These are phyloP conservation scores for Magnusiomyces tetraspermus DNA, from an alignment of 1,139 yeast genomes.

Conservation along the genomic window DNA sequence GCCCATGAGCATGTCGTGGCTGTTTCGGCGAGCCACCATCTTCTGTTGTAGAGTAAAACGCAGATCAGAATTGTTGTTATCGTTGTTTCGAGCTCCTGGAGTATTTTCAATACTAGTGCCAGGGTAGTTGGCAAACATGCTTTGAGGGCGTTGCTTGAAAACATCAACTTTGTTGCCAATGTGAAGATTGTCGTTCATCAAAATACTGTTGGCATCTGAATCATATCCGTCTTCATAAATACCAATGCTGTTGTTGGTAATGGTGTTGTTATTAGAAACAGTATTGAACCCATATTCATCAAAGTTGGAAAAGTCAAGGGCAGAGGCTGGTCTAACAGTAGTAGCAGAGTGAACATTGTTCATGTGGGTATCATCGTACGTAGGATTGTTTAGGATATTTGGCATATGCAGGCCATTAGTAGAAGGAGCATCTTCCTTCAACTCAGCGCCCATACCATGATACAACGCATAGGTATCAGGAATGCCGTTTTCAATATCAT, in stretches of 20 bases:
- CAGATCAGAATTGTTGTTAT: too few species aligned
- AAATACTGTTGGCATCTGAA: background rate
- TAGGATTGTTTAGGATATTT: constrained; percentile 5
- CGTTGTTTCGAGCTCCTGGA: too few species aligned
- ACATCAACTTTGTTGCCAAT: background rate
- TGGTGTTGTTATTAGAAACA: background rate
- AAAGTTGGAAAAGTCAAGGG: background rate
- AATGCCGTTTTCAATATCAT: too few species aligned
- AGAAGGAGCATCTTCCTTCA: background rate
- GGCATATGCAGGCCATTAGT: constrained; percentile 5
- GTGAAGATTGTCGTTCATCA: background rate
- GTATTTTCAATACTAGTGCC: background rate
- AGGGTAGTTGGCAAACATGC: background rate
- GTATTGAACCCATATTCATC: background rate
- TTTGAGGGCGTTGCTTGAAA: background rate
- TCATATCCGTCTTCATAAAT: background rate
- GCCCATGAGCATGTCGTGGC: background rate
- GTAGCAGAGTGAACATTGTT: background rate
- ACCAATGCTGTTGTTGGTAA: background rate
- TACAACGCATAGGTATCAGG: background rate
- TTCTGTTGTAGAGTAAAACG: background rate
- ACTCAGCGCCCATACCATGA: background rate
- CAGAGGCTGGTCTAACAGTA: background rate
- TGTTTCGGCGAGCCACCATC: background rate
- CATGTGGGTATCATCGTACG: constrained; percentile 3